Base-by-base conservation (phyloP, 805 yeast species). In the Clavispora santaluciae region DNA sequence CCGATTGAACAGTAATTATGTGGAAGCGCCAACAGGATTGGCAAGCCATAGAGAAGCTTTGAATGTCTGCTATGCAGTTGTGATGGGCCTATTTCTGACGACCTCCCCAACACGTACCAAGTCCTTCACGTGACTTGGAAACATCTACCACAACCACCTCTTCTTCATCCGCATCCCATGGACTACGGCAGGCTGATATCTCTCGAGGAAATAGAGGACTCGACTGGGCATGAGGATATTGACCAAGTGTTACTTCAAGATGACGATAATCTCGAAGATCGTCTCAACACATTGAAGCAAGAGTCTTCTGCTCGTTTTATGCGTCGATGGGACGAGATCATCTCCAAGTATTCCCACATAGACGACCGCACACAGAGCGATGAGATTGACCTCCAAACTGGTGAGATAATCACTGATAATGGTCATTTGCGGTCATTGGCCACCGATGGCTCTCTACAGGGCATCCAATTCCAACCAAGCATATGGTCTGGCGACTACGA, bases 381-480 rank as follows among this genome's bases (percentile, higher is more conserved):
- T 55, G 68, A 79, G 18, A 61, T 81, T n/a, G 89, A 86, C 55
- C 52, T 86, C 17, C 54, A 56, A 8, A 78, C 88, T 0, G 90
- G 91, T 0, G 68, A 73, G 41, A 73, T 86, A 1, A 57, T 80
- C 1, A 74, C 66, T 23, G 89, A 86, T 51, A 72, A 76, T 39
- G 95, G 95, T 2, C 95, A 86, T 58, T 50, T 86, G 17, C 60
- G 74, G 42, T 73, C 81, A 2, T 51, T 82, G 42, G 47, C 43
- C 3, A 33, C 39, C 6, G 39, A 28, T 6, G 36, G 34, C 15
- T 33, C n/a, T 12, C 30, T 42, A n/a, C 41, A 38, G 28, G 51
- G 43, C 10, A 42, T 37, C 11, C 41, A 31, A 25, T 25, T 52
- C 10, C 50, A 49, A 12, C 56, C 59, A 10, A 53, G 59, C 42